Percentiles rank a stretch among this genome's conserved stretches.
Evolutionary conservation across 2,329 filamentous ascomycete species (phyloP).

Genomic region (Cladosporium cucumerinum): DNA sequence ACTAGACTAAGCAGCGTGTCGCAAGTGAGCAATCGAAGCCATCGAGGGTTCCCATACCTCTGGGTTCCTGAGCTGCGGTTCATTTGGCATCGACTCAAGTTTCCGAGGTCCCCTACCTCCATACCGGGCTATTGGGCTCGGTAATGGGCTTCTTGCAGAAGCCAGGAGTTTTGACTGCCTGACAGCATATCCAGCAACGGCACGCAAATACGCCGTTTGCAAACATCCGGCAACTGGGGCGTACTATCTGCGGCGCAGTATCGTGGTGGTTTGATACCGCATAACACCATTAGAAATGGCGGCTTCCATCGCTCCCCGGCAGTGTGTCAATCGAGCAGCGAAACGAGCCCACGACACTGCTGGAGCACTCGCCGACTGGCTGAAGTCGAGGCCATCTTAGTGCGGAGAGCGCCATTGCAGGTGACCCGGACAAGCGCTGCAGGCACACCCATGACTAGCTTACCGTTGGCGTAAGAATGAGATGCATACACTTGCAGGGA

Average conservation of each 20-base stretch:
- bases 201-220: slow-evolving; percentile 3
- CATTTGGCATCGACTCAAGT: neutral
- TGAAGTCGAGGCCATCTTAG: neutral
- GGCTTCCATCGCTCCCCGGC: neutral
- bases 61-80: neutral
- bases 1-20: neutral
- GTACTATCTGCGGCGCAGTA: neutral
- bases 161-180: neutral
- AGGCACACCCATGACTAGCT: slow-evolving; percentile 10
- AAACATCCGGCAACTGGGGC: neutral
- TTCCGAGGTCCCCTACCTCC: neutral
- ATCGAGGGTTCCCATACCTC: neutral
- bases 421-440: neutral
- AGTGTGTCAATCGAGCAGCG: slow-evolving; percentile 1
- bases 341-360: neutral
- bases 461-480: neutral
- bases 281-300: neutral
- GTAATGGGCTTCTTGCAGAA: neutral
- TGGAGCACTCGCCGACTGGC: slow-evolving; percentile 4
- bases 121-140: neutral
- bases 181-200: neutral
- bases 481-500: slow-evolving; percentile 4
- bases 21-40: slow-evolving; percentile 1
- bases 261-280: neutral
- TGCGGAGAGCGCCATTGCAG: neutral